phyloP scores from a whole-genome alignment of 73 alveolate species.

The Stentor coeruleus region DNA sequence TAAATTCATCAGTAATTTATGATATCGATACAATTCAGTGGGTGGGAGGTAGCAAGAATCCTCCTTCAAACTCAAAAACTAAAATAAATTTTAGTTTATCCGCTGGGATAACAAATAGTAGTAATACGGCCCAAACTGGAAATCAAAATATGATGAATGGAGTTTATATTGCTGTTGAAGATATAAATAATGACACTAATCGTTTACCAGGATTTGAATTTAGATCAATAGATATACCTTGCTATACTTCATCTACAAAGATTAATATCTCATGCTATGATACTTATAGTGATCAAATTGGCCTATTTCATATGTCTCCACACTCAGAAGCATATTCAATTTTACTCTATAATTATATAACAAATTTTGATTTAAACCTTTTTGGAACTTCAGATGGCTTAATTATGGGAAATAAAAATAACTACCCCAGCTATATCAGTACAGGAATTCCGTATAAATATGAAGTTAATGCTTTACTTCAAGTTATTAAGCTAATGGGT shows the following conservation, averaged over 20 bases:
- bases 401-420: background rate
- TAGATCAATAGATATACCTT: background rate
- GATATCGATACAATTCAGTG: too few relatives aligned
- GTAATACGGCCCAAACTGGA: background rate
- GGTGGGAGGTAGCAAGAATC: background rate
- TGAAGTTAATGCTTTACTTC: background rate
- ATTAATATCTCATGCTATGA: background rate
- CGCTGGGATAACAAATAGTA: background rate
- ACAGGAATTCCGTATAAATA: background rate
- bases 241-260: background rate
- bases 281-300: background rate
- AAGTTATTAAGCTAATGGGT: background rate
- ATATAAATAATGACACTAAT: background rate
- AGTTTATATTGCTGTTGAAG: background rate
- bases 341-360: background rate
- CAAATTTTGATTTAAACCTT: background rate
- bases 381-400: background rate
- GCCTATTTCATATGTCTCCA: background rate
- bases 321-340: background rate
- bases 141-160: constrained; percentile 4
- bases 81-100: background rate
- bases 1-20: background rate
- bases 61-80: background rate
- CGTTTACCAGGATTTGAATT: too few relatives aligned
- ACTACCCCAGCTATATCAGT: background rate